Conservation (phyloP, 192 early-diverging fungal genomes). For the Coemansia sp. region DNA sequence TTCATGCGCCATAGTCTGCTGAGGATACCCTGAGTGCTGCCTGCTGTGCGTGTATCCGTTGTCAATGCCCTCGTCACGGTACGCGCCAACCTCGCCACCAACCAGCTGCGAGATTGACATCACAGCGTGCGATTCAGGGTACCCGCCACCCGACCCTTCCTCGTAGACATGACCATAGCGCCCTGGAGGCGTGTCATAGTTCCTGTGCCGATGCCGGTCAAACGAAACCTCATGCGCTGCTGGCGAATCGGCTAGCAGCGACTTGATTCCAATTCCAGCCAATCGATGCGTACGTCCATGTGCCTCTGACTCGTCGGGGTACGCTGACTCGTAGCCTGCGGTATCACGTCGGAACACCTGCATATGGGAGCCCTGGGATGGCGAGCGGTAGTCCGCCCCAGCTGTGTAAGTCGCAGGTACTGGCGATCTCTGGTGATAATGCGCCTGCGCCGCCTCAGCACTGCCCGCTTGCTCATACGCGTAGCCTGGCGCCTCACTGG, state of each 20-base stretch:
- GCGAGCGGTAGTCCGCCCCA: conserved; percentile 33
- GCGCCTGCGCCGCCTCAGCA: conserved; percentile 7
- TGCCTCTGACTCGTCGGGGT: conserved; percentile 16
- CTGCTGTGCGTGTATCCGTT: not conserved
- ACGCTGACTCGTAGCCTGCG: conserved; percentile 22
- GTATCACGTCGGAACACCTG: conserved; percentile 32
- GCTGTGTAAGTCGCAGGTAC: conserved; percentile 13
- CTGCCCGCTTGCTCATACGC: conserved; percentile 17
- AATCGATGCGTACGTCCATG: conserved; percentile 9
- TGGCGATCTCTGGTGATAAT: conserved; percentile 21
- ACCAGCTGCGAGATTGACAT: conserved; percentile 57
- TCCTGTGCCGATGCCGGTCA: conserved; percentile 7
- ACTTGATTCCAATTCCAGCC: conserved; percentile 45
- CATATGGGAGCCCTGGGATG: conserved; percentile 19
- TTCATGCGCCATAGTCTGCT: conserved; percentile 13
- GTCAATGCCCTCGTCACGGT: not conserved
- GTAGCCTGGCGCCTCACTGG: conserved; percentile 7
- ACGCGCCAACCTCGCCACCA: conserved; percentile 16
- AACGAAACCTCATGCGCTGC: not conserved
- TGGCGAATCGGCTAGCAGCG: conserved; percentile 32
- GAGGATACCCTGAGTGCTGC: not conserved
- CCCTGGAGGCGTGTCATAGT: conserved; percentile 22
- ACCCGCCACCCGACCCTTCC: not conserved
- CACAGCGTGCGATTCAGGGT: conserved; percentile 24
- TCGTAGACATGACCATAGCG: conserved; percentile 20